Conservation (phyloP, 2,329 filamentous ascomycete genomes). For the Cryoendolithus antarcticus region DNA sequence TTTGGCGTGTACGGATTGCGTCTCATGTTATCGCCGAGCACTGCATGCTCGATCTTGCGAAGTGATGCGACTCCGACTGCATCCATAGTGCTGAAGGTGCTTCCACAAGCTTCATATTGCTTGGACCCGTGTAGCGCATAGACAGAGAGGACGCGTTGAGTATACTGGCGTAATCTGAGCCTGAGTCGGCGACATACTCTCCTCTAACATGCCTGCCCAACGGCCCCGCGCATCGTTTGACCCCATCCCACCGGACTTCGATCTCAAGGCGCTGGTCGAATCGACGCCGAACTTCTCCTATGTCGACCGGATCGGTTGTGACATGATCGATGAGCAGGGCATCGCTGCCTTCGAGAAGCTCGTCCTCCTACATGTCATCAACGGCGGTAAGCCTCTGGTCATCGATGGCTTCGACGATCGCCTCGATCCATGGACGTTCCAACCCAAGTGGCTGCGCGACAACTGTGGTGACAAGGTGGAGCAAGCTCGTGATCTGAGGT, state of each 20-base stretch:
- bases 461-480: conserved; percentile 75
- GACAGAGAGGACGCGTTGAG: too few species aligned
- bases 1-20: too few species aligned
- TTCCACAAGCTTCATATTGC: too few species aligned
- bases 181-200: too few species aligned
- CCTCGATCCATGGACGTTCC: conserved; percentile 68
- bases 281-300: conserved; percentile 74
- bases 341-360: conserved; percentile 75
- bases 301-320: conserved; percentile 65
- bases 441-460: conserved; percentile 63
- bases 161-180: too few species aligned
- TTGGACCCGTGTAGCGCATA: too few species aligned
- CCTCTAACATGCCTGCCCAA: conserved; percentile 54
- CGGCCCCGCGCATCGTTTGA: conserved; percentile 84
- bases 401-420: conserved; percentile 76
- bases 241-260: conserved; percentile 74
- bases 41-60: too few species aligned
- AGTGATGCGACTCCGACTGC: too few species aligned
- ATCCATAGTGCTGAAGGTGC: too few species aligned
- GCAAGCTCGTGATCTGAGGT: conserved; percentile 67
- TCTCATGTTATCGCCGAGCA: too few species aligned
- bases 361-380: conserved; percentile 69
- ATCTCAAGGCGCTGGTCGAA: conserved; percentile 64
- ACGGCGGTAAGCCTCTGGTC: conserved; percentile 75
- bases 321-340: conserved; percentile 66